Evolutionary conservation across 2,329 filamentous ascomycete species (phyloP).

Genomic region (Zymoseptoria passerinii): DNA sequence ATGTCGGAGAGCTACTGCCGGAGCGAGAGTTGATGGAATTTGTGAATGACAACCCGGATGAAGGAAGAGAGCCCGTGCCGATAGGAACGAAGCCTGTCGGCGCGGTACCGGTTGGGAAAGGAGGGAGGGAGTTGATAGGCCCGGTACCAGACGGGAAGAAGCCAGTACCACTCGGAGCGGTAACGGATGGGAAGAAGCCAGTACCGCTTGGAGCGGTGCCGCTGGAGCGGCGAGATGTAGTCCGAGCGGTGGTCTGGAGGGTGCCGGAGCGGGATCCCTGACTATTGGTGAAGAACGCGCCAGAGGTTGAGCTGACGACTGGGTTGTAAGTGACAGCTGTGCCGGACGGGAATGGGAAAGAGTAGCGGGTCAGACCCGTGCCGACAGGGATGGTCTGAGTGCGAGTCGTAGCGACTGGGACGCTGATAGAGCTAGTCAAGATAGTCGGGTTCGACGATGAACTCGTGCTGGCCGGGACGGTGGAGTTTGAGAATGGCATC

Average conservation of each 20-base stretch:
- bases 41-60: conserved; percentile 3
- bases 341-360: background rate
- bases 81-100: background rate
- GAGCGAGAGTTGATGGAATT: conserved; percentile 3
- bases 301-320: background rate
- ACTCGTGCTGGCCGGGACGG: background rate
- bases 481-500: background rate
- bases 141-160: background rate
- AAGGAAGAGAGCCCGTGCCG: conserved; percentile 4
- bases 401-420: background rate
- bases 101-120: conserved; percentile 1
- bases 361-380: background rate
- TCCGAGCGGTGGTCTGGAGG: background rate
- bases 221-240: background rate
- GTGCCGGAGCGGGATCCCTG: background rate
- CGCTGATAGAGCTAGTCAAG: background rate
- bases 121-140: no score
- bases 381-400: background rate
- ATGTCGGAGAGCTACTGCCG: conserved; percentile 13
- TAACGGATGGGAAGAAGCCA: background rate
- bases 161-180: background rate
- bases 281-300: background rate
- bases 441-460: background rate
- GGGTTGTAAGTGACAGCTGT: background rate
- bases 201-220: conserved; percentile 1